phyloP scores from a whole-genome alignment of 2,329 filamentous ascomycete species.

The Chaetomium sp. region DNA sequence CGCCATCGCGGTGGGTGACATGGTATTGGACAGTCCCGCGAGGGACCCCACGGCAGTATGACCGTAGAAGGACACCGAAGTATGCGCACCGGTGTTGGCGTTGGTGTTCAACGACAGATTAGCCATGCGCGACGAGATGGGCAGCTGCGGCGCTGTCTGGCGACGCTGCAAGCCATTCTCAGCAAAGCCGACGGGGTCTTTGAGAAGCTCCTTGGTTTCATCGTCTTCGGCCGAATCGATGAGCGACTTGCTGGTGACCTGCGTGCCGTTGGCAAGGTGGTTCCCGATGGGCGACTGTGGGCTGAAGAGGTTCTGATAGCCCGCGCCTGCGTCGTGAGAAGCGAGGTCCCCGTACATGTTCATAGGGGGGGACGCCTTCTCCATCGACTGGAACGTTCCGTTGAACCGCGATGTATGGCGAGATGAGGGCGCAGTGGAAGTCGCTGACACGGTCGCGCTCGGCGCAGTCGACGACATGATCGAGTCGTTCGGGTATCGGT shows the following conservation, averaged over 20 bases:
- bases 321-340: slow-evolving; percentile 46
- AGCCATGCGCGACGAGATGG: slow-evolving; percentile 57
- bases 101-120: slow-evolving; percentile 68
- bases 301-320: slow-evolving; percentile 61
- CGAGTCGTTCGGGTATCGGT: slow-evolving; percentile 49
- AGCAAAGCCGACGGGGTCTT: slow-evolving; percentile 65
- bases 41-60: slow-evolving; percentile 33
- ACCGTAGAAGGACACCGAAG: slow-evolving; percentile 45
- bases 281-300: slow-evolving; percentile 68
- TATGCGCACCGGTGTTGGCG: slow-evolving; percentile 50
- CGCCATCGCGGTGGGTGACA: slow-evolving; percentile 51
- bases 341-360: slow-evolving; percentile 53
- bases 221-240: slow-evolving; percentile 66
- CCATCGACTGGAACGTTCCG: slow-evolving; percentile 53
- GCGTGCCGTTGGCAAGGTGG: slow-evolving; percentile 54
- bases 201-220: slow-evolving; percentile 65
- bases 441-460: slow-evolving; percentile 35
- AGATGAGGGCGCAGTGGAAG: slow-evolving; percentile 40
- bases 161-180: slow-evolving; percentile 64
- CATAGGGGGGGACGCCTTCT: slow-evolving; percentile 56
- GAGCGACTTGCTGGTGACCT: slow-evolving; percentile 61
- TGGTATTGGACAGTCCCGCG: slow-evolving; percentile 39
- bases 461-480: slow-evolving; percentile 33
- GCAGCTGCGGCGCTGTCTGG: slow-evolving; percentile 65
- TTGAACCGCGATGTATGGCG: slow-evolving; percentile 56